A percentile compares a stretch with the other conserved stretches of the same genome.
Evolutionary conservation across 768 basidiomycete genomes (phyloP).

Genomic region (Boletus subparvulus): DNA sequence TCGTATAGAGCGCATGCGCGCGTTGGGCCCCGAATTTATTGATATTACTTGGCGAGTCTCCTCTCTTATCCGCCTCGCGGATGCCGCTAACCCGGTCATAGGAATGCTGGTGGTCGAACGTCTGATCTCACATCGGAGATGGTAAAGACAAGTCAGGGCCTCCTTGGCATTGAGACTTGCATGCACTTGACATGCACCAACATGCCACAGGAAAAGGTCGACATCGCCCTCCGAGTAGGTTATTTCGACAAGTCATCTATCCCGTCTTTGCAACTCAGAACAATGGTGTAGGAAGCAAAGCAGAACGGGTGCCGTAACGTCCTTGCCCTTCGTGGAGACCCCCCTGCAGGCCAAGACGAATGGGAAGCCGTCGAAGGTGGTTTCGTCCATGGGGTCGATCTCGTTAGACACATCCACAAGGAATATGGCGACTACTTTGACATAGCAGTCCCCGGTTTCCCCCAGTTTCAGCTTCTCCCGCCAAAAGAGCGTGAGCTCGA

Average conservation of each 20-base stretch:
- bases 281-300: slow-evolving; percentile 75
- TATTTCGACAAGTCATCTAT: neutral
- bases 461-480: slow-evolving; percentile 74
- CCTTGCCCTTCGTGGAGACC: slow-evolving; percentile 91
- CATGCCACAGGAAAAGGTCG: slow-evolving; percentile 96
- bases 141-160: slow-evolving; percentile 89
- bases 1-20: slow-evolving; percentile 98
- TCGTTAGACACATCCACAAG: slow-evolving; percentile 82
- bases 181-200: slow-evolving; percentile 99
- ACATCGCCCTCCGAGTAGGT: slow-evolving; percentile 82
- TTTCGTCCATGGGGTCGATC: slow-evolving; percentile 88
- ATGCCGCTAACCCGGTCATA: slow-evolving; percentile 31
- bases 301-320: slow-evolving; percentile 87
- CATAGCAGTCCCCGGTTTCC: slow-evolving; percentile 92
- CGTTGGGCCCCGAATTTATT: slow-evolving; percentile 93
- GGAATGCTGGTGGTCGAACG: slow-evolving; percentile 96
- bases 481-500: slow-evolving; percentile 74
- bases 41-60: slow-evolving; percentile 86
- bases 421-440: slow-evolving; percentile 92
- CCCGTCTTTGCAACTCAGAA: slow-evolving; percentile 2
- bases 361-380: slow-evolving; percentile 94
- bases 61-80: neutral
- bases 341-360: slow-evolving; percentile 81
- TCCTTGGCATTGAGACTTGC: slow-evolving; percentile 94
- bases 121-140: slow-evolving; percentile 92